Base-by-base conservation (phyloP, 192 early-diverging fungal species). In the Linnemannia schmuckeri region DNA sequence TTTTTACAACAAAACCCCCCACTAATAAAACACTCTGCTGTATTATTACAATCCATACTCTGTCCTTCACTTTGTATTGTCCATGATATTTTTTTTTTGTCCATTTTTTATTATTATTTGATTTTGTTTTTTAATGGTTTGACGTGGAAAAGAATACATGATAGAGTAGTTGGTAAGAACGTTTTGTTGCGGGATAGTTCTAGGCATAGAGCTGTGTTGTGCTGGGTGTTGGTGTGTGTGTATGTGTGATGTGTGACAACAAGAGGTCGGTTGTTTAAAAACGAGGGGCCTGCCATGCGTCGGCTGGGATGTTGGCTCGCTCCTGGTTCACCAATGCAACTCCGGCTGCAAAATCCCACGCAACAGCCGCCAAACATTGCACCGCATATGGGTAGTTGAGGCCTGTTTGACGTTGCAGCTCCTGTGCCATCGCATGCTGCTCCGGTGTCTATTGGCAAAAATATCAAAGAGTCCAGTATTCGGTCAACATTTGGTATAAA, bases 361-460 rank as follows among this genome's bases (percentile, higher is more conserved):
- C 82, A 35, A 73, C 76, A 6, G 78, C 78, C 6, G 47, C 22
- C n/a, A 88, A 47, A 27, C 88, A 88, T 49, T 88, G 82, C 17
- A 83, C 24, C 18, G 88, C 78, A 69, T 80, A 84, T 41, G 72
- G 75, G 33, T 80, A 83, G 38, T 76, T 88, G 54, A 88, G 41
- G 15, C 81, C 74, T 6, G 88, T 88, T 10, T 78, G 78, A 2
- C 74, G 63, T 49, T 83, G 80, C 0, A 88, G 75, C 38, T 88
- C 82, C 35, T 76, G 82, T 6, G 78, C 82, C 63, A 73, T 55
- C 44, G 66, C 78, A 66, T 88, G 88, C 55, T 88, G 88, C 9
- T 87, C 85, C 15, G 85, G 55, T 20, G 79, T 72, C 85, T 87
- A 78, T 47, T 38, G 12, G 38, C 1, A 22, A 63, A 24, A 30